Evolutionary conservation across 2,329 filamentous ascomycete genomes (phyloP).

Genomic region (Trichocomaceae sp.): DNA sequence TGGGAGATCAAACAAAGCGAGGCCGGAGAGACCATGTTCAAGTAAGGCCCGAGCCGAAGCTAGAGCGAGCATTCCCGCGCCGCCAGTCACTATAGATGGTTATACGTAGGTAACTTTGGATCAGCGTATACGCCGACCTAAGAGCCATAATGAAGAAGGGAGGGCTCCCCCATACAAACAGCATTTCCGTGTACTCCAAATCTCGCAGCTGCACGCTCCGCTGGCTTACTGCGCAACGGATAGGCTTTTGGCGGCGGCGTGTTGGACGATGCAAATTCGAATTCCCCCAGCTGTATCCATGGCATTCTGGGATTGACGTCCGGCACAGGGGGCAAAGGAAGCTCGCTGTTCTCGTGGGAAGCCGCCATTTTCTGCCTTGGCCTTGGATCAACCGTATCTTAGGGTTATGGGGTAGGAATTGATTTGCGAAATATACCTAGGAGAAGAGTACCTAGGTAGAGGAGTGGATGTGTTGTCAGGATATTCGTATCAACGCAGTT

Average conservation of each 20-base stretch:
- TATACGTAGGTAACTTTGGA: neutral
- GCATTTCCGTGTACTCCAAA: conserved; percentile 28
- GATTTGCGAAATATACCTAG: neutral
- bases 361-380: neutral
- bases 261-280: conserved; percentile 16
- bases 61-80: conserved; percentile 58
- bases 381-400: neutral
- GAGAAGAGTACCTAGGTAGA: no score
- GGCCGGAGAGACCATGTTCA: conserved; percentile 57
- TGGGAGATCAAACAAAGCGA: conserved; percentile 57
- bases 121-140: neutral
- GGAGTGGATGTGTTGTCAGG: no score
- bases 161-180: conserved; percentile 18
- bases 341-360: neutral
- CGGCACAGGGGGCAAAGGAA: conserved; percentile 4
- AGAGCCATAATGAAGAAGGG: neutral
- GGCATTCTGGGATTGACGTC: conserved; percentile 15
- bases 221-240: conserved; percentile 16
- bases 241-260: conserved; percentile 24
- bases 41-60: conserved; percentile 56
- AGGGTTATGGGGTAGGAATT: neutral
- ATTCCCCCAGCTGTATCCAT: conserved; percentile 21
- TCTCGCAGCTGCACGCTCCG: conserved; percentile 23
- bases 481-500: no score
- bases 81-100: conserved; percentile 51